phyloP scores from a whole-genome alignment of 257 asterid species.

The Penstemon barbatus region DNA sequence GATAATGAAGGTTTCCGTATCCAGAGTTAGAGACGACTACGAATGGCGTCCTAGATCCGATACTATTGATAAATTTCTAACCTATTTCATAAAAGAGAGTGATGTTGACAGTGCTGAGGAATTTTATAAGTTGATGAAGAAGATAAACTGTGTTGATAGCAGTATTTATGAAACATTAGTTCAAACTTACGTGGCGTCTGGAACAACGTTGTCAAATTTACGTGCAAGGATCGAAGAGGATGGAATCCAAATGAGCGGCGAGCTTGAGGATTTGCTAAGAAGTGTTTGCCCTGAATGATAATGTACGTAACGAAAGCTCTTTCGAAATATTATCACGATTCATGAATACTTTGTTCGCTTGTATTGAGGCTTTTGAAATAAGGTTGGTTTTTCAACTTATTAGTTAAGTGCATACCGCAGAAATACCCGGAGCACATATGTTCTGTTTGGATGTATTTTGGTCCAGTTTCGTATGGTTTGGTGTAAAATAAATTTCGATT shows the following conservation, averaged over 20 bases:
- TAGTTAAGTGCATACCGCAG: no score
- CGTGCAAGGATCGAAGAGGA: background rate
- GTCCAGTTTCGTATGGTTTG: no score
- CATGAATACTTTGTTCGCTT: no score
- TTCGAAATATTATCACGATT: no score
- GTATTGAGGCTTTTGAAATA: no score
- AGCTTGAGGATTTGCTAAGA: background rate
- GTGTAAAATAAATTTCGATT: no score
- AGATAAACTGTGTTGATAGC: background rate
- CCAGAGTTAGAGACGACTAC: slow-evolving; percentile 9
- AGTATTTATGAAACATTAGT: background rate
- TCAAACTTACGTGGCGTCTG: background rate
- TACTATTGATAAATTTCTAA: slow-evolving; percentile 38
- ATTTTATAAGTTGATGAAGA: slow-evolving; percentile 51
- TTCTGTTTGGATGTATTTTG: no score
- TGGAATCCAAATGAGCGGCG: background rate
- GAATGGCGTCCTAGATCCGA: slow-evolving; percentile 49
- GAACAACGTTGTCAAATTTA: background rate
- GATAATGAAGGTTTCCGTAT: slow-evolving; percentile 47
- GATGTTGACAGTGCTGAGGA: slow-evolving; percentile 64
- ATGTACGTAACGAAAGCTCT: no score
- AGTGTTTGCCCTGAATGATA: slow-evolving; percentile 1
- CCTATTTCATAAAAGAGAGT: slow-evolving; percentile 37
- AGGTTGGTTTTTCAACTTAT: no score
- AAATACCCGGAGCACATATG: no score